Conservation (phyloP, 129 eudicot genomes). For the Flaveria trinervia region DNA sequence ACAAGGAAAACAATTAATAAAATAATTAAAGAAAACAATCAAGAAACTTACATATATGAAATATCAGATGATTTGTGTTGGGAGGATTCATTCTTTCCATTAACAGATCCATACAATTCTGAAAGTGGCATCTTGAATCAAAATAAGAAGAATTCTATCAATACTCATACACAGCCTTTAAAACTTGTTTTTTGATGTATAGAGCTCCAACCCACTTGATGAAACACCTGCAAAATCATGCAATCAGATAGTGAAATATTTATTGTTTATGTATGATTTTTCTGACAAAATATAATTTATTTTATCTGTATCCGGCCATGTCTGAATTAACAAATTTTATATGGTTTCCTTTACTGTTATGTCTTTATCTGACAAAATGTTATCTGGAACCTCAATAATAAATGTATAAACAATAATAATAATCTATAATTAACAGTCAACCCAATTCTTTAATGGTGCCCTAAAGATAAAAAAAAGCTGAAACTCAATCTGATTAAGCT, state of each 20-base stretch:
- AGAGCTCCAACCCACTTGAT: conserved; percentile 37
- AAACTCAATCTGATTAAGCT: conserved; percentile 47
- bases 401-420: conserved; percentile 22
- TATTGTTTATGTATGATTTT: conserved; percentile 27
- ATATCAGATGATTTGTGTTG: conserved; percentile 48
- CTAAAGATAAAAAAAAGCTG: conserved; percentile 45
- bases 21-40: neutral
- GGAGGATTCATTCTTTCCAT: conserved; percentile 54
- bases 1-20: neutral
- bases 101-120: conserved; percentile 59
- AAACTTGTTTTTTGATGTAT: conserved; percentile 16
- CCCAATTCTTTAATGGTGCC: conserved; percentile 53
- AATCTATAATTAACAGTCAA: conserved; percentile 51
- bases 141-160: conserved; percentile 32
- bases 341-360: conserved; percentile 31
- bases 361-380: conserved; percentile 64
- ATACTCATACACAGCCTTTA: conserved; percentile 28
- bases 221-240: conserved; percentile 50
- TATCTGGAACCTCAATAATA: conserved; percentile 44
- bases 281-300: conserved; percentile 27
- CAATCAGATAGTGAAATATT: conserved; percentile 35
- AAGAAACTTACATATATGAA: conserved; percentile 59
- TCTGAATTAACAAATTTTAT: conserved; percentile 29
- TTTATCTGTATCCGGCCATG: conserved; percentile 30
- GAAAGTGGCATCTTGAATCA: conserved; percentile 76